Conservation (phyloP, 2,329 filamentous ascomycete genomes). For the Hymenoscyphus fraxineus region DNA sequence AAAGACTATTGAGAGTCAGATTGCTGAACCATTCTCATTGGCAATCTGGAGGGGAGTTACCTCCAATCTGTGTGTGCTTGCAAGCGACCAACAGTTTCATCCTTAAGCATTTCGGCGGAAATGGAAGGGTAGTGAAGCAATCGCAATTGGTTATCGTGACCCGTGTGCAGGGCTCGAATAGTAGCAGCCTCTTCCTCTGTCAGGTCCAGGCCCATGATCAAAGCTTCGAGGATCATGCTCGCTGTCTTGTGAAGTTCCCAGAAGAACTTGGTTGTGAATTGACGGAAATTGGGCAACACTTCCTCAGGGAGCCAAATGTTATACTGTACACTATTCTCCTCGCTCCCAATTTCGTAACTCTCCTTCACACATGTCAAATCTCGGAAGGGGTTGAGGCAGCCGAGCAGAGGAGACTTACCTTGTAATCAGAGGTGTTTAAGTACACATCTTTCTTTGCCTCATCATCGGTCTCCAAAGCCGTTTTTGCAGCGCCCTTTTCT, state of each 20-base stretch:
- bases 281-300: slow-evolving; percentile 3
- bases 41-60: not conserved
- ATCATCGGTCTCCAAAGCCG: slow-evolving; percentile 2
- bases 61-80: slow-evolving; percentile 6
- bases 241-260: slow-evolving; percentile 3
- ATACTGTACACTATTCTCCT: slow-evolving; percentile 1
- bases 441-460: not conserved
- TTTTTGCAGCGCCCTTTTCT: slow-evolving; percentile 6
- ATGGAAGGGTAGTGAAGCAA: slow-evolving; percentile 5
- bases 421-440: not conserved
- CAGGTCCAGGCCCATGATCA: slow-evolving; percentile 7
- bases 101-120: not conserved
- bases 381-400: too few relatives aligned
- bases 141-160: slow-evolving; percentile 4
- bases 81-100: not conserved
- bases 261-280: slow-evolving; percentile 5
- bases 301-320: slow-evolving; percentile 8
- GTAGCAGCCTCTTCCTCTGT: not conserved
- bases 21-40: not conserved
- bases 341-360: slow-evolving; percentile 9
- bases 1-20: not conserved
- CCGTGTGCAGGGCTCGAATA: not conserved
- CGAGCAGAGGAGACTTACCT: not conserved
- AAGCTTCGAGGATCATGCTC: slow-evolving; percentile 2
- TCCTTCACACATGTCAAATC: not conserved